phyloP scores from a whole-genome alignment of 495 filamentous ascomycete genomes.

The Aspergillus heteromorphus region DNA sequence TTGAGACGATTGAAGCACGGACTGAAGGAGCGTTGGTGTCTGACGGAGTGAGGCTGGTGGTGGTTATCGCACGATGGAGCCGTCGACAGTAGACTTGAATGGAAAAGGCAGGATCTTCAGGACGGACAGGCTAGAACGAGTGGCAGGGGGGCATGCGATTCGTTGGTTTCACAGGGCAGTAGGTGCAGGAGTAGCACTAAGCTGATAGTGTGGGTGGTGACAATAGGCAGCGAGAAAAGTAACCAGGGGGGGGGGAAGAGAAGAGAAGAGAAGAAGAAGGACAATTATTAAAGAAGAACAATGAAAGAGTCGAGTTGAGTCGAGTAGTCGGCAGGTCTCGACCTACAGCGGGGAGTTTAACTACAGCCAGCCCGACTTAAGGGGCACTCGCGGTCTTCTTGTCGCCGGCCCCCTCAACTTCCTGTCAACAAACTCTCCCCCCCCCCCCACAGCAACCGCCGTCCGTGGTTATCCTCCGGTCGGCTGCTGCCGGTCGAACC shows the following conservation, averaged over 20 bases:
- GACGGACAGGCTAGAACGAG: constrained; percentile 8
- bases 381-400: no score
- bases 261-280: not conserved
- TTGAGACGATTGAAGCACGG: constrained; percentile 2
- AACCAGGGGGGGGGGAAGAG: not conserved
- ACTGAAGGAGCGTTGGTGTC: not conserved
- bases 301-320: not conserved
- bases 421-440: constrained; percentile 16
- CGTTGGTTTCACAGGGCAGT: not conserved
- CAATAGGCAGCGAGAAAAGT: not conserved
- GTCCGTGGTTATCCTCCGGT: not conserved
- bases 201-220: not conserved
- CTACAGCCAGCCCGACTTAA: constrained; percentile 2
- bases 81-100: constrained; percentile 9
- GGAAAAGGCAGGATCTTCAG: constrained; percentile 15
- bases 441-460: constrained; percentile 21
- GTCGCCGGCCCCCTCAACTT: not conserved
- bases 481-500: constrained; percentile 8
- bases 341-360: not conserved
- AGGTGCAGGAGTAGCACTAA: not conserved
- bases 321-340: not conserved
- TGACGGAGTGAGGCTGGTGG: not conserved
- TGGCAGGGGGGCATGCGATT: constrained; percentile 1
- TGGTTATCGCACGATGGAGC: constrained; percentile 1
- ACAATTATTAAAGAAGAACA: not conserved